Conservation (phyloP, 768 basidiomycete genomes). For the Glaciozyma martinii region DNA sequence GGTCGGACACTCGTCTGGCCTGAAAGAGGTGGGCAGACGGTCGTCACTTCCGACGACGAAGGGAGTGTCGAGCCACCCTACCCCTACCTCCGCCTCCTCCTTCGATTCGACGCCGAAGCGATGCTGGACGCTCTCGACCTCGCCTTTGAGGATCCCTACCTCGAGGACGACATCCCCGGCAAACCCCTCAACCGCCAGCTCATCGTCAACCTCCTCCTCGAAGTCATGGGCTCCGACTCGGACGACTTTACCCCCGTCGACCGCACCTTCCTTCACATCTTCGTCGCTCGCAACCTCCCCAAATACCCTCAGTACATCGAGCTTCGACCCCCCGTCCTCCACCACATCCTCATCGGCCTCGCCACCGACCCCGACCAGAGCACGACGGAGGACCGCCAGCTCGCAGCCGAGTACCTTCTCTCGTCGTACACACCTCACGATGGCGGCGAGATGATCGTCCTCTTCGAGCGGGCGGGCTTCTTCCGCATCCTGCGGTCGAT, state of each 20-base stretch:
- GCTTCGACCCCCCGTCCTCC: conserved; percentile 58
- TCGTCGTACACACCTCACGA: conserved; percentile 69
- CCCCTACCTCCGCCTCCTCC: conserved; percentile 73
- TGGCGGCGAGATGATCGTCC: conserved; percentile 50
- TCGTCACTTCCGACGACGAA: conserved; percentile 66
- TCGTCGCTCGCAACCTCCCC: conserved; percentile 89
- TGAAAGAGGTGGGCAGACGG: conserved; percentile 54
- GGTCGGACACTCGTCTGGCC: conserved; percentile 76
- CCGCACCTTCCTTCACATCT: conserved; percentile 81
- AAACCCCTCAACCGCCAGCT: conserved; percentile 62
- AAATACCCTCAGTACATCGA: conserved; percentile 85
- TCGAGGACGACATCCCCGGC: conserved; percentile 54
- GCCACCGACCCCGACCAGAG: conserved; percentile 62
- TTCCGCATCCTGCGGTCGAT: conserved; percentile 78
- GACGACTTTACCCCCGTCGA: conserved; percentile 50
- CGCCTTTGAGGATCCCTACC: conserved; percentile 84
- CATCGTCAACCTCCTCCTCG: conserved; percentile 73
- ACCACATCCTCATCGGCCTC: conserved; percentile 67
- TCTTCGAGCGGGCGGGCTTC: conserved; percentile 79
- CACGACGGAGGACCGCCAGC: conserved; percentile 85
- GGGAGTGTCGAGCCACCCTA: conserved; percentile 74
- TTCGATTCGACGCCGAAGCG: conserved; percentile 85
- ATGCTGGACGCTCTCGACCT: conserved; percentile 89
- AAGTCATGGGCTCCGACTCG: conserved; percentile 46
- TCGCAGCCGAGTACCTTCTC: conserved; percentile 86